Evolutionary conservation across 73 alveolate species (phyloP).

Genomic region (Paramecium pentaurelia): DNA sequence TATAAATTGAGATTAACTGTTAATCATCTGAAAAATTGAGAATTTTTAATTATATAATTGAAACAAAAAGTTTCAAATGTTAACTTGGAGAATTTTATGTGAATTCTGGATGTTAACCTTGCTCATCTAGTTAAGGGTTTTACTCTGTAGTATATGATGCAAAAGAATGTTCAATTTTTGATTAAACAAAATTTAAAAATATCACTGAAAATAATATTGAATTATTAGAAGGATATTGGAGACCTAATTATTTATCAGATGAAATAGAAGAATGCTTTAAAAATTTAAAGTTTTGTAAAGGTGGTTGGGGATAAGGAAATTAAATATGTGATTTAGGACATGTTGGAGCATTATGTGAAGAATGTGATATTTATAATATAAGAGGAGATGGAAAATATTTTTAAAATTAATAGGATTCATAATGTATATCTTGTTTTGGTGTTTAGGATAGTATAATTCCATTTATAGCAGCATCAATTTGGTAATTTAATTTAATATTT

Average conservation of each 20-base stretch:
- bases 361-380: conserved; percentile 31
- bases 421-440: background rate
- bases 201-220: background rate
- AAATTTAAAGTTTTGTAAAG: background rate
- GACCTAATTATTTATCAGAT: background rate
- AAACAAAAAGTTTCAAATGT: background rate
- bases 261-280: background rate
- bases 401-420: background rate
- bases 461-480: background rate
- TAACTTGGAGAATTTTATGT: background rate
- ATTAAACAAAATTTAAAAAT: background rate
- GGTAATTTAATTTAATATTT: background rate
- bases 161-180: background rate
- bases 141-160: background rate
- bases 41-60: no score
- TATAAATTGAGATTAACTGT: background rate
- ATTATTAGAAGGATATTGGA: background rate
- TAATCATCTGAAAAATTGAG: no score
- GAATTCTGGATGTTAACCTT: background rate
- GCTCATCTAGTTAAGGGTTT: background rate
- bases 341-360: conserved; percentile 58
- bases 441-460: background rate
- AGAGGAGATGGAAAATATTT: background rate
- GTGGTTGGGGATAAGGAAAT: background rate
- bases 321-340: background rate